Base-by-base conservation (phyloP, 306 rosid species). In the Echinosophora koreensis region DNA sequence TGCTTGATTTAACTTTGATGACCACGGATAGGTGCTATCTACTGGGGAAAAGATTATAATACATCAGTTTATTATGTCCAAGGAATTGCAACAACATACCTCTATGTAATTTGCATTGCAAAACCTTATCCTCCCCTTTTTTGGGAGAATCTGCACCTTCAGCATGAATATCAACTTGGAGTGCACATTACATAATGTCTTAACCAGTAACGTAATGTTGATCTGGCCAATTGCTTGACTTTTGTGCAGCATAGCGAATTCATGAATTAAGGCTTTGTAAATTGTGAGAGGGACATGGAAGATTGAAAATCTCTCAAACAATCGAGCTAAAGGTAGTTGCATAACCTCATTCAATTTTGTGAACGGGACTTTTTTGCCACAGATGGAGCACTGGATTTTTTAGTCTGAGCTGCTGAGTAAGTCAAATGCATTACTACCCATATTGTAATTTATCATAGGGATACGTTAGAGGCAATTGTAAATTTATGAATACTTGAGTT, bases 381-480 rank as follows among this genome's bases (percentile, higher is more conserved):
- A 66, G 74, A 68, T 52, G 69, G 71, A 59, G 18, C 59, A 39
- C 22, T 3, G 10, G 69, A 49, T 54, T n/a, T 74, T 70, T 57
- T 62, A 7, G 74, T 49, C 59, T 57, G 69, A 58, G 69, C 69
- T 70, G 49, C 58, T 28, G 64, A 59, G 75, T 18, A 51, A 66
- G 44, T 63, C 69, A 50, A 32, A 32, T 18, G 46, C 78, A 28
- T 49, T 63, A 58, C 54, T 55, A 38, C 58, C 54, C 51, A 14
- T 15, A 67, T 27, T 66, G 71, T 61, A 77, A 13, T 68, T 78
- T 42, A 14, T 61, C 56, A 69, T 8, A 18, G 58, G 78, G 79
- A 69, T 66, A 63, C 30, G 41, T 68, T 59, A n/a, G 46, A 64
- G 83, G 80, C 22, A 68, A 27, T 67, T 84, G 82, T 77, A 58